Conservation (phyloP, 2,329 filamentous ascomycete species). For the Penicillium sclerotigenum region DNA sequence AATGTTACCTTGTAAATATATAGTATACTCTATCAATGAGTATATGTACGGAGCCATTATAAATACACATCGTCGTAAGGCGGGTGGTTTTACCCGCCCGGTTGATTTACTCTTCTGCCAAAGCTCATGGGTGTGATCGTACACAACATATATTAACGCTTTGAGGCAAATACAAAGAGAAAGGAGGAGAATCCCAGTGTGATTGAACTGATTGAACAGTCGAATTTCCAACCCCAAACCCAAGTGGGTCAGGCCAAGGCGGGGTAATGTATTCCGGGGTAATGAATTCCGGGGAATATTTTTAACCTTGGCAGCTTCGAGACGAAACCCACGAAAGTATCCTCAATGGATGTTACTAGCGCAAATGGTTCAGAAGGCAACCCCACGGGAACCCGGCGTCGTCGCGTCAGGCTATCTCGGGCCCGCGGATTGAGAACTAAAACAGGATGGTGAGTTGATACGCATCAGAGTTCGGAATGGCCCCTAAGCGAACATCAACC, state of each 20-base stretch:
- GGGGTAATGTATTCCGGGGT: background rate
- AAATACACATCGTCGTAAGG: background rate
- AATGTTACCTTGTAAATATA: background rate
- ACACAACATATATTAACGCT: background rate
- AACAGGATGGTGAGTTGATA: slow-evolving; percentile 14
- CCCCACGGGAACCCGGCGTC: slow-evolving; percentile 1
- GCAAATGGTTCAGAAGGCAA: background rate
- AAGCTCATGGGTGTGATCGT: background rate
- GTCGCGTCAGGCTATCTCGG: slow-evolving; percentile 13
- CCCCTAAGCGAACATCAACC: background rate
- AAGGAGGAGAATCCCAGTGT: background rate
- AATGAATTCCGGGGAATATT: background rate
- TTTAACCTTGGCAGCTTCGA: background rate
- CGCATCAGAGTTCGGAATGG: background rate
- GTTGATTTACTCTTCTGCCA: background rate
- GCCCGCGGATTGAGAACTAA: slow-evolving; percentile 15
- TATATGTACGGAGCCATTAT: background rate
- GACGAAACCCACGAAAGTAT: background rate
- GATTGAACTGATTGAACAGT: background rate
- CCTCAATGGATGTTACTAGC: background rate
- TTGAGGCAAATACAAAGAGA: background rate
- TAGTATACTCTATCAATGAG: background rate
- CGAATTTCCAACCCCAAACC: background rate
- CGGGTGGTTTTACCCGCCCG: background rate
- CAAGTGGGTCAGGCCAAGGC: background rate